Percentiles rank a stretch among this genome's conserved stretches.
Evolutionary conservation across 768 basidiomycete species (phyloP).

Genomic region (Tricholoma saponaceum): DNA sequence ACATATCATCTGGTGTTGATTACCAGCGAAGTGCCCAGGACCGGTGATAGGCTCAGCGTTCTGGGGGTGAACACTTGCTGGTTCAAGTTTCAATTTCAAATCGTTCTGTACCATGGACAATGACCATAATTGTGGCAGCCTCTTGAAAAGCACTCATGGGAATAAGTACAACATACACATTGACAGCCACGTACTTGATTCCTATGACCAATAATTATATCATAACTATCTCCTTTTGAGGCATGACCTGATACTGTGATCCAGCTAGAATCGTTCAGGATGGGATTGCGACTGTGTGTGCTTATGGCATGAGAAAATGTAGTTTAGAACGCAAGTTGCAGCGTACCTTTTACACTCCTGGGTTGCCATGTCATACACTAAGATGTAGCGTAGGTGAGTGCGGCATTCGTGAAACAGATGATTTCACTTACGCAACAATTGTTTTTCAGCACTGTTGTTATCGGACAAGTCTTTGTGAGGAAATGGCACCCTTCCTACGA

Average conservation of each 20-base stretch:
- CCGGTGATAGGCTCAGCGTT: neutral
- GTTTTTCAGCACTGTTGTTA: neutral
- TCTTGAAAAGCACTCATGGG: neutral
- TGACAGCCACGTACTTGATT: neutral
- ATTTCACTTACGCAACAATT: neutral
- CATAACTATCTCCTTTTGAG: neutral
- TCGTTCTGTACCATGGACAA: neutral
- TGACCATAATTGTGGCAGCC: neutral
- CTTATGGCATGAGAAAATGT: neutral
- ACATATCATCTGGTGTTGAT: conserved; percentile 1
- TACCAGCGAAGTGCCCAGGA: conserved; percentile 2
- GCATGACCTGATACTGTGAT: neutral
- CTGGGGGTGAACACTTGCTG: neutral
- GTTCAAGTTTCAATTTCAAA: neutral
- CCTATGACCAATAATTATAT: conserved; percentile 1
- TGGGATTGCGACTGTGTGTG: neutral
- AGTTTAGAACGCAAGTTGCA: too few species aligned
- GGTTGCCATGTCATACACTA: neutral
- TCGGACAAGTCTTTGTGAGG: neutral
- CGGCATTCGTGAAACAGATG: neutral
- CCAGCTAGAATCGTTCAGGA: neutral
- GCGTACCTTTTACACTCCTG: conserved; percentile 1
- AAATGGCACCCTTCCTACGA: neutral
- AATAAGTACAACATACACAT: neutral
- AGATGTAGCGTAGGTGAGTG: neutral